A percentile compares a stretch with the other conserved stretches of the same genome.
Conservation (phyloP, 176 grass and related monocot genomes). For the Oryza rufipogon region DNA sequence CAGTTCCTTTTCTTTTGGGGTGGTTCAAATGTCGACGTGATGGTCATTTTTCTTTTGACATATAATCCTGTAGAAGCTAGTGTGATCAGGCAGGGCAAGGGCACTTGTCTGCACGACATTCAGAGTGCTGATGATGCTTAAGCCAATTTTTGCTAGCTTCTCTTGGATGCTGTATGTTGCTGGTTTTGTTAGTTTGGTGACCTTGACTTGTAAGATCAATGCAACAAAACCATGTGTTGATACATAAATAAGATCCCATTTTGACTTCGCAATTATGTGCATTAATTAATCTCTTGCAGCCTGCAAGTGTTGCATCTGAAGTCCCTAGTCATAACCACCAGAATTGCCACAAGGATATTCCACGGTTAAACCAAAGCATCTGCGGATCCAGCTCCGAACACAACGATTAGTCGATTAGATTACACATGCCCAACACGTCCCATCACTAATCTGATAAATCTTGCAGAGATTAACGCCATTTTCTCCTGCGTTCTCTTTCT, state of each 20-base stretch:
- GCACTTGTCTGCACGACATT: not conserved
- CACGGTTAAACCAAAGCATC: not conserved
- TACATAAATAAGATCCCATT: not conserved
- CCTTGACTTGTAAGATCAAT: not conserved
- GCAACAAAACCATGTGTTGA: no score
- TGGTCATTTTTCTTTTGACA: not conserved
- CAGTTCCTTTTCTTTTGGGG: not conserved
- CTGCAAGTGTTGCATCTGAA: not conserved
- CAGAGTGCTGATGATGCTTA: not conserved
- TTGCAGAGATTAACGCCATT: no score
- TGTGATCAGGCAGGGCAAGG: not conserved
- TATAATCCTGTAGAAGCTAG: not conserved
- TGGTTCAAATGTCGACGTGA: not conserved
- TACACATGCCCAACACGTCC: no score
- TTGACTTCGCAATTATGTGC: not conserved
- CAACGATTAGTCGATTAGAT: no score
- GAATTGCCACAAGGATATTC: constrained; percentile 3
- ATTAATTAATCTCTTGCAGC: not conserved
- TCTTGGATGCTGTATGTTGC: not conserved
- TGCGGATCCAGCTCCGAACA: no score
- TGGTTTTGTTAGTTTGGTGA: not conserved
- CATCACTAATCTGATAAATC: no score
- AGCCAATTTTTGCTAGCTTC: not conserved
- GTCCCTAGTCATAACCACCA: not conserved
- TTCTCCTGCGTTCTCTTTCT: no score